Base-by-base conservation (phyloP, 2,329 filamentous ascomycete species). In the Cladosporium cucumerinum region DNA sequence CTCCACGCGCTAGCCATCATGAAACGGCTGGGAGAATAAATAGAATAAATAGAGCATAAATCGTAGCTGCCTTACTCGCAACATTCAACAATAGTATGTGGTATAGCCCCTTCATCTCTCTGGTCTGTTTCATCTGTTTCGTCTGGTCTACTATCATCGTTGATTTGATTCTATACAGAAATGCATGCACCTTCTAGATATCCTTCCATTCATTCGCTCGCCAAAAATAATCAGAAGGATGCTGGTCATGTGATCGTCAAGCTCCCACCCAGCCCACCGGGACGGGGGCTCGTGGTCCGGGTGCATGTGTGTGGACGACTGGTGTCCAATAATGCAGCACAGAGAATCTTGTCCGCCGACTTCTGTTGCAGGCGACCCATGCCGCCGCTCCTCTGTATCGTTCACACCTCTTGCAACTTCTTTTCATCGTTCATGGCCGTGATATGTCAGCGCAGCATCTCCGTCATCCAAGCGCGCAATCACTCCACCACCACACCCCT, bases 1-100 rank as follows among this genome's bases (percentile, higher is more conserved):
- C 54, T 57, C 54, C 54, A 57, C 54, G 54, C 54, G 54, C 54
- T 57, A 57, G 39, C n/a, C 39, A 46, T 46, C n/a, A 46, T 46
- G 39, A 46, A 46, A 46, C 39, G 10, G 23, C 23, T 21, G 39
- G 10, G n/a, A 21, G 39, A 46, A 46, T 46, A 46, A 43, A 43
- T 43, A 43, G 36, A 43, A 43, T 43, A n/a, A 21, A 46, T 21
- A 46, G 39, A 46, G 39, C 39, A 11, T 34, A 14, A 14, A 34
- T 46, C n/a, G 39, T 11, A 21, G 39, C 6, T 46, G n/a, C 2
- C n/a, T 46, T 46, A 46, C 39, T 23, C 39, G 39, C 10, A 46
- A 21, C 12, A 34, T 34, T 34, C 32, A 14, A 34, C 5, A 10
- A n/a, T n/a, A 10, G 36, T 21, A 21, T 34, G 39, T 3, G 7